Conservation (phyloP, 2,329 filamentous ascomycete species). For the Phialemoniopsis sp. region DNA sequence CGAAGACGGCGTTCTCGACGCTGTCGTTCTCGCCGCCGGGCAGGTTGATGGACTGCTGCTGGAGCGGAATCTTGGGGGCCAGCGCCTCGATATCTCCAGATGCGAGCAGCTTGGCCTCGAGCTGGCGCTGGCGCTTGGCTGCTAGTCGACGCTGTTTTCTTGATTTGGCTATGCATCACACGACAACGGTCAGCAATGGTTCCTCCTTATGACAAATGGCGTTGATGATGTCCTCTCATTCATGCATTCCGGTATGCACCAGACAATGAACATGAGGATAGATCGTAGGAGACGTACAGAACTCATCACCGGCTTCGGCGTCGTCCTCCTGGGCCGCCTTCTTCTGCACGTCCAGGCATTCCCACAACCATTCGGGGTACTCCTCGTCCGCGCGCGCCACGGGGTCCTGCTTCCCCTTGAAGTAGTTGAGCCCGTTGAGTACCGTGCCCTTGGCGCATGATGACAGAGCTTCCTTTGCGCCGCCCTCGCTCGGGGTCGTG, state of each 20-base stretch:
- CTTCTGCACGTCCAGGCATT: slow-evolving; percentile 58
- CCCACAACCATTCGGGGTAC: slow-evolving; percentile 81
- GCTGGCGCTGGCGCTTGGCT: slow-evolving; percentile 55
- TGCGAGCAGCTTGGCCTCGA: slow-evolving; percentile 57
- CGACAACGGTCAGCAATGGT: too few species aligned
- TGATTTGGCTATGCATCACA: slow-evolving; percentile 75
- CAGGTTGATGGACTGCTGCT: slow-evolving; percentile 75
- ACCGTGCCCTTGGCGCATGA: slow-evolving; percentile 64
- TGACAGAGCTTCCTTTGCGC: slow-evolving; percentile 26
- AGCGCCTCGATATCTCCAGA: slow-evolving; percentile 63
- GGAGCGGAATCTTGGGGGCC: slow-evolving; percentile 66
- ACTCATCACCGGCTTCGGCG: slow-evolving; percentile 65
- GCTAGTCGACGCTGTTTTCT: slow-evolving; percentile 75
- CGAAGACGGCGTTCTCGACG: slow-evolving; percentile 39
- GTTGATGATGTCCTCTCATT: too few species aligned
- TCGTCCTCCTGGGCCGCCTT: slow-evolving; percentile 42
- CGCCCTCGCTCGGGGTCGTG: slow-evolving; percentile 16
- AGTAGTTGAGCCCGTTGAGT: slow-evolving; percentile 71
- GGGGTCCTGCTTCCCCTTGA: slow-evolving; percentile 70
- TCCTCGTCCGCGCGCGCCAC: slow-evolving; percentile 69
- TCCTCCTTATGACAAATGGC: too few species aligned
- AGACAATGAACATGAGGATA: too few species aligned
- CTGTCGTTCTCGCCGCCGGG: slow-evolving; percentile 43
- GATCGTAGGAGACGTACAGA: slow-evolving; percentile 65
- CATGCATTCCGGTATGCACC: too few species aligned